Evolutionary conservation across 1,284 basidiomycete genomes (phyloP).

Genomic region (Marasmius tenuissimus): DNA sequence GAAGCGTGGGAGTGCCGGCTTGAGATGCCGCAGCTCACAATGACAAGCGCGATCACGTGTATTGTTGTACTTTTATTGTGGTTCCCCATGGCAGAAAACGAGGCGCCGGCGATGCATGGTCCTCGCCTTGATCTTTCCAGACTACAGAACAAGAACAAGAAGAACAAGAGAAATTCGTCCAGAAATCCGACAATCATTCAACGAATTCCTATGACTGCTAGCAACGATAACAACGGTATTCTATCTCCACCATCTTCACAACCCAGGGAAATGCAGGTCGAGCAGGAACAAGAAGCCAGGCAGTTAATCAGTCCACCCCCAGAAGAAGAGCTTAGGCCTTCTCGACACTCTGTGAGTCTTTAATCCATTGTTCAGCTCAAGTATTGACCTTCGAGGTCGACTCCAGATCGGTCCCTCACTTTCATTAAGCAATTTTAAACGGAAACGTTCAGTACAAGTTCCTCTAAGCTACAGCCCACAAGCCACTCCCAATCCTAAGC

Average conservation of each 20-base stretch:
- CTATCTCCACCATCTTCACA: slow-evolving; percentile 14
- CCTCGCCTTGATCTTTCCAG: not conserved
- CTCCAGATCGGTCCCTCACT: slow-evolving; percentile 14
- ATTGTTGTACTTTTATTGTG: not conserved
- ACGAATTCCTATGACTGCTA: not conserved
- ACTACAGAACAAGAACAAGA: not conserved
- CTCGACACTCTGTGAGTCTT: slow-evolving; percentile 5
- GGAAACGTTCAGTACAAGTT: slow-evolving; percentile 16
- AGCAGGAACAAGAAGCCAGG: slow-evolving; percentile 17
- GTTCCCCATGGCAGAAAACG: not conserved
- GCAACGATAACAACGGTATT: slow-evolving; percentile 5
- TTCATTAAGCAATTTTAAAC: slow-evolving; percentile 14
- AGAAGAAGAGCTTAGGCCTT: slow-evolving; percentile 35
- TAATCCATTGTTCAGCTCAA: not conserved
- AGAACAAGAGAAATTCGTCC: not conserved
- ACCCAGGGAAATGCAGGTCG: not conserved
- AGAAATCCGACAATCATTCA: not conserved
- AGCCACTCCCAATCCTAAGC: slow-evolving; percentile 58
- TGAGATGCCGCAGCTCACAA: too few relatives aligned
- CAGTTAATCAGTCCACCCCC: slow-evolving; percentile 47
- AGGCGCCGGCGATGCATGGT: not conserved
- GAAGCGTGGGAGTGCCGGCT: too few relatives aligned
- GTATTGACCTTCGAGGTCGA: slow-evolving; percentile 2
- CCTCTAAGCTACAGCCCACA: slow-evolving; percentile 26
- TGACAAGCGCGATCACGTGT: not conserved